Base-by-base conservation (phyloP, 2,329 filamentous ascomycete genomes). In the Alternaria sp. region DNA sequence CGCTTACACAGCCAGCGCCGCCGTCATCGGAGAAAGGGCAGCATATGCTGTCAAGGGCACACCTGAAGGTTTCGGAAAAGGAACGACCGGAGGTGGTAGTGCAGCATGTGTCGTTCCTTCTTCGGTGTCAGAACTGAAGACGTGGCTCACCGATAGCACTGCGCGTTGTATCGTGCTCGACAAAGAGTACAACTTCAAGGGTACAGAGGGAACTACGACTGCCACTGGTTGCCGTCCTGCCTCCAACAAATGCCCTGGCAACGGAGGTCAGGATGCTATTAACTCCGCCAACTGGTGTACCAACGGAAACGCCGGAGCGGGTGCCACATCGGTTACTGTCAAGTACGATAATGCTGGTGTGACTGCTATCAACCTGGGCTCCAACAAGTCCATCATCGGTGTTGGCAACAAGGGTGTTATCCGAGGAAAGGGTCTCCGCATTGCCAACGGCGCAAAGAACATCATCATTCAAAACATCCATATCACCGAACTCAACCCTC, bases 221-320 rank as follows among this genome's bases (percentile, higher is more conserved):
- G 60, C 59, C 24, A 34, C 61, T 28, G 65, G 64, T 53, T 67
- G 71, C 61, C 83, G 85, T 16, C 86, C 86, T 18, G 61, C 61
- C 38, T 66, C 62, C 32, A 69, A 68, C 79, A 60, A 39, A 16
- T 60, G 57, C 20, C 34, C 47, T 12, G 85, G 84, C 36, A 86
- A 84, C 26, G 83, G 73, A n/a, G 85, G 87, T 73, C 86, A 88
- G 79, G 65, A 81, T 34, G 84, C 86, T 62, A 86, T 88, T 70
- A 85, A 88, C 79, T 75, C 83, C 74, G 41, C 66, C 49, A 56
- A 59, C 44, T 62, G 69, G 64, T 62, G 61, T 24, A 65, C 62
- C 34, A 70, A 53, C 59, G 61, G 54, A 26, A 53, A 63, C 14
- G 48, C 55, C 47, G 55, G 55, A 38, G 22, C 39, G 22, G 55